These are phyloP conservation scores for Nemania abortiva DNA, from an alignment of 2,329 filamentous ascomycete species.

Conservation along the genomic window DNA sequence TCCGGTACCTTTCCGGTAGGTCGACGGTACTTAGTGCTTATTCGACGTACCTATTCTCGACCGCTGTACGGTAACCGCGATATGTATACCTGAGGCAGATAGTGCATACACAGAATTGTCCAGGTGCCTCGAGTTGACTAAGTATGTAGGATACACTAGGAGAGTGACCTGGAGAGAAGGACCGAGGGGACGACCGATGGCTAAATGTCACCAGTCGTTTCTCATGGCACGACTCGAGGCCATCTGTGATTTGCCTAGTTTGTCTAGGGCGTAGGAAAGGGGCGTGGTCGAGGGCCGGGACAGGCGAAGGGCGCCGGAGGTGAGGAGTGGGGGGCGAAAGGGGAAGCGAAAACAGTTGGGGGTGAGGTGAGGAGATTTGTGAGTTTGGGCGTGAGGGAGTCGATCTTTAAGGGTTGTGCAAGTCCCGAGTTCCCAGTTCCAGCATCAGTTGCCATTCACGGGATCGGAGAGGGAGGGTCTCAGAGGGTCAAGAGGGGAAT, in stretches of 20 bases:
- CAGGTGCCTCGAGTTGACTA: background rate
- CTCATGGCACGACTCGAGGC: slow-evolving; percentile 21
- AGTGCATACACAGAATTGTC: background rate
- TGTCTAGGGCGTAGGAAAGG: slow-evolving; percentile 3
- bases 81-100: background rate
- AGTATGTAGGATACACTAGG: slow-evolving; percentile 4
- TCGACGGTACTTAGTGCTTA: slow-evolving; percentile 34
- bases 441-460: slow-evolving; percentile 44
- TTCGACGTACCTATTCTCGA: slow-evolving; percentile 13
- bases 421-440: slow-evolving; percentile 18
- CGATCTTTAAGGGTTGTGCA: slow-evolving; percentile 32
- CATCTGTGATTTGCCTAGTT: slow-evolving; percentile 18
- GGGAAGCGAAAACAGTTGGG: background rate
- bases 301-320: slow-evolving; percentile 15
- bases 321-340: background rate
- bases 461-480: slow-evolving; percentile 39
- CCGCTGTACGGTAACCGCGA: slow-evolving; percentile 11
- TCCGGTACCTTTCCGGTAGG: slow-evolving; percentile 32
- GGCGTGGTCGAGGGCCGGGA: slow-evolving; percentile 16
- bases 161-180: background rate
- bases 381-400: slow-evolving; percentile 18
- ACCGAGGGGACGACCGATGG: slow-evolving; percentile 6
- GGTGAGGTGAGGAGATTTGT: slow-evolving; percentile 13
- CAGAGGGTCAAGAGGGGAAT: slow-evolving; percentile 19
- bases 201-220: slow-evolving; percentile 22